A percentile compares a stretch with the other conserved stretches of the same genome.
phyloP scores from a whole-genome alignment of 2,329 filamentous ascomycete genomes.

The Colletotrichum sublineola region DNA sequence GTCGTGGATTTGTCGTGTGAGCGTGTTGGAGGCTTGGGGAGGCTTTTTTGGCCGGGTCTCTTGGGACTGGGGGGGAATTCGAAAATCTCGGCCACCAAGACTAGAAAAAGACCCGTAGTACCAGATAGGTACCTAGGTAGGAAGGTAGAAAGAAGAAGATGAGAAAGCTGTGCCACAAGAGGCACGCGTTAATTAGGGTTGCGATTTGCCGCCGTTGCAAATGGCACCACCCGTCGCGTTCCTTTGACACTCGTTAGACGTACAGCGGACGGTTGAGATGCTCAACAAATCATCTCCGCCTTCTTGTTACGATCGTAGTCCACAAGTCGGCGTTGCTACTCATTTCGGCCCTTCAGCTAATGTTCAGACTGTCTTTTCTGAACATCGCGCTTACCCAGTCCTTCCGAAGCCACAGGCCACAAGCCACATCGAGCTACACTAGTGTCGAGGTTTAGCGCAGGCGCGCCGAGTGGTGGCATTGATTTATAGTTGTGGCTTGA shows the following conservation, averaged over 20 bases:
- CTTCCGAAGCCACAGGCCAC: not conserved
- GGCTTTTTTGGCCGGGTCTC: conserved; percentile 19
- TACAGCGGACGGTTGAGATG: not conserved
- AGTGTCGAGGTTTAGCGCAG: conserved; percentile 20
- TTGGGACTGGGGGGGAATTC: conserved; percentile 5
- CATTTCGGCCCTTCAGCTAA: conserved; percentile 3
- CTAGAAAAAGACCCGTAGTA: not conserved
- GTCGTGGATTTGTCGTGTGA: conserved; percentile 39
- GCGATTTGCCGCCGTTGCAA: conserved; percentile 22
- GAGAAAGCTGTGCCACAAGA: conserved; percentile 16
- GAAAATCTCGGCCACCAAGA: not conserved
- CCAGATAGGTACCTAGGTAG: not conserved
- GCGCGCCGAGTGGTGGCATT: conserved; percentile 23
- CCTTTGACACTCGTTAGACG: conserved; percentile 6
- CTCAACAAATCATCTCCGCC: not conserved
- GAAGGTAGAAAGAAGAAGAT: not conserved
- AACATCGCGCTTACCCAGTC: conserved; percentile 32
- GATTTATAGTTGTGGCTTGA: conserved; percentile 22
- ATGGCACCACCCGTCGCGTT: conserved; percentile 32
- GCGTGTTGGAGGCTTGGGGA: conserved; percentile 28
- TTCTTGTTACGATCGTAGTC: not conserved
- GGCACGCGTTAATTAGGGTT: conserved; percentile 30
- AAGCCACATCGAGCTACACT: conserved; percentile 10
- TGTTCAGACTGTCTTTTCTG: conserved; percentile 9
- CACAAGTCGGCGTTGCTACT: conserved; percentile 13